Evolutionary conservation across 2,329 filamentous ascomycete genomes (phyloP), one percentile per base, ranked within the genome.

Genomic region (Paraphaeosphaeria minitans): DNA sequence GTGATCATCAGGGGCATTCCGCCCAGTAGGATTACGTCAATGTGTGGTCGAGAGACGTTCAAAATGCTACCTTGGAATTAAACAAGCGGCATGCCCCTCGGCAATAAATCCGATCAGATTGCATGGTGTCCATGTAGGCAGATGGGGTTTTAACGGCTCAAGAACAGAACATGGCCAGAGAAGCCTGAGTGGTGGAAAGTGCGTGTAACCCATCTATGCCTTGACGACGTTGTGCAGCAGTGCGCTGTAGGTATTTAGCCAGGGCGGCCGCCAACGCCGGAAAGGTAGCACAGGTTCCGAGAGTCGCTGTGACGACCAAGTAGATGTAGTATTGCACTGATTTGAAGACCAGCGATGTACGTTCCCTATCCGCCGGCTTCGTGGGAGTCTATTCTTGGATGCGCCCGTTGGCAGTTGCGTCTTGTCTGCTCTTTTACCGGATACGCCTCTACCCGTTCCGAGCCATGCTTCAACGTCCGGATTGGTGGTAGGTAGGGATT

Each of bases 171-270:
- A 6, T 31, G 29, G 7, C 29, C 29, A 27, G 29, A 10, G 29
- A 31, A 21, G 27, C 5, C 19, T 51, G 14, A 27, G 48, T 51
- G 48, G 48, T 41, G 13, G 48, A 21, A 51, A 41, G 13, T 41
- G 41, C 6, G n/a, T n/a, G 29, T 13, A 37, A n/a, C 16, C 16
- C 31, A n/a, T 39, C 7, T 39, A n/a, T 4, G 41, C 19, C 37
- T 29, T 53, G 22, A 16, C 48, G 22, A 16, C 48, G 19, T 3
- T 43, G 24, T 9, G 19, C 29, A 10, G 37, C 29, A 31, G 37
- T 22, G 31, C 3, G 21, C 8, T 51, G 50, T 31, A n/a, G n/a
- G n/a, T n/a, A 53, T 53, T 43, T 53, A 43, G 5, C 50, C 50
- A 43, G 35, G 37, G 7, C 2, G n/a, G 13, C 7, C 22, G 35